Percentiles rank a stretch among this genome's conserved stretches.
Evolutionary conservation across 1,284 basidiomycete genomes (phyloP).

Genomic region (Boletus smithii): DNA sequence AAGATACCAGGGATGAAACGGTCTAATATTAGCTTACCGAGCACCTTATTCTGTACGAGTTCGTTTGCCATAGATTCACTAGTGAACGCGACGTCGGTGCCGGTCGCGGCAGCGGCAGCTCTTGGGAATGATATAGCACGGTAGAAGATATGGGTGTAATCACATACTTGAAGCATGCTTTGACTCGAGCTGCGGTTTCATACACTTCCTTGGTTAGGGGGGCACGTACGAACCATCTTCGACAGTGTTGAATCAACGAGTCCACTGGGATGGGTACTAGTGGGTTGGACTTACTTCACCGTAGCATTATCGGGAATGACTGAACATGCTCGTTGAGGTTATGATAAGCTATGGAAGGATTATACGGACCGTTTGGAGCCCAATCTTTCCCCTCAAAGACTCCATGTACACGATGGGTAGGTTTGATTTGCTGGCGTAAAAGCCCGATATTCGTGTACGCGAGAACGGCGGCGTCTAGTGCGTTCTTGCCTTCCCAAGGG

Average conservation of each 20-base stretch:
- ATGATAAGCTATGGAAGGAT: neutral
- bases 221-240: constrained; percentile 65
- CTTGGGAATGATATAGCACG: constrained; percentile 10
- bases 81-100: constrained; percentile 56
- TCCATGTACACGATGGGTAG: constrained; percentile 61
- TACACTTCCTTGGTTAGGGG: constrained; percentile 60
- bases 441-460: constrained; percentile 70
- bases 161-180: constrained; percentile 69
- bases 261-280: neutral
- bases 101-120: constrained; percentile 51
- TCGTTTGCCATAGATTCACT: constrained; percentile 47
- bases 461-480: constrained; percentile 73
- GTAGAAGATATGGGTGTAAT: neutral
- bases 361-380: constrained; percentile 52
- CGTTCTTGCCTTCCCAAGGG: constrained; percentile 75
- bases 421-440: constrained; percentile 71
- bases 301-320: constrained; percentile 79
- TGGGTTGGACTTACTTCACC: constrained; percentile 43
- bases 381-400: constrained; percentile 62
- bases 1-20: neutral
- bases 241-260: neutral
- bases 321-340: constrained; percentile 26
- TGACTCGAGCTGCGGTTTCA: constrained; percentile 54
- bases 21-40: constrained; percentile 43
- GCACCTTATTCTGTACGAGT: constrained; percentile 58